Evolutionary conservation across 805 yeast species (phyloP).

Genomic region (Cyberlindnera japonica): DNA sequence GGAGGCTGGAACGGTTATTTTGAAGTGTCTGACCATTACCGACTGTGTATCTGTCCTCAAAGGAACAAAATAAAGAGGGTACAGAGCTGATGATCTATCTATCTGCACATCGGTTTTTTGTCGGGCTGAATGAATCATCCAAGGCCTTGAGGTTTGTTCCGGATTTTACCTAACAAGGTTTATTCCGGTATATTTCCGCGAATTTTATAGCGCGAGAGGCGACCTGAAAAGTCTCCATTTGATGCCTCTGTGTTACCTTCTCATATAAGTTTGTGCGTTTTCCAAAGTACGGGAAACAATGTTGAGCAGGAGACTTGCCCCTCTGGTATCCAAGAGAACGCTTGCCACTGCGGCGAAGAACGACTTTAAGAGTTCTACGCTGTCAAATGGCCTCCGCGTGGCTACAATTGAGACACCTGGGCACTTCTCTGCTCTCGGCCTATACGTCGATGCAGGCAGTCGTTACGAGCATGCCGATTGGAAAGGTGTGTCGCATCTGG

Average conservation of each 20-base stretch:
- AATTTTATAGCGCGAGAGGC: neutral
- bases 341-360: constrained; percentile 22
- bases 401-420: constrained; percentile 86
- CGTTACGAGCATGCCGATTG: constrained; percentile 62
- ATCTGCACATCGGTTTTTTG: neutral
- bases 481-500: constrained; percentile 77
- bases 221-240: neutral
- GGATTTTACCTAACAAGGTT: neutral
- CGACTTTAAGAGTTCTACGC: constrained; percentile 33
- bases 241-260: neutral
- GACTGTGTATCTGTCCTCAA: neutral
- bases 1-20: constrained; percentile 85
- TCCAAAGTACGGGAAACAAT: too few relatives aligned
- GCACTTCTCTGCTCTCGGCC: constrained; percentile 86
- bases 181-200: too few relatives aligned
- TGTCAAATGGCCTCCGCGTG: constrained; percentile 75
- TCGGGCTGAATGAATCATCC: too few relatives aligned
- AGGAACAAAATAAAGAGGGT: neutral
- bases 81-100: neutral
- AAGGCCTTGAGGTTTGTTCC: too few relatives aligned
- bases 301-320: constrained; percentile 14
- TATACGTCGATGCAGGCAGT: constrained; percentile 88
- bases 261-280: too few relatives aligned
- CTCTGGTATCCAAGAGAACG: constrained; percentile 6
- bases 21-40: constrained; percentile 47